phyloP scores from a whole-genome alignment of 1,284 basidiomycete genomes.

The Fomitopsis pinicola region DNA sequence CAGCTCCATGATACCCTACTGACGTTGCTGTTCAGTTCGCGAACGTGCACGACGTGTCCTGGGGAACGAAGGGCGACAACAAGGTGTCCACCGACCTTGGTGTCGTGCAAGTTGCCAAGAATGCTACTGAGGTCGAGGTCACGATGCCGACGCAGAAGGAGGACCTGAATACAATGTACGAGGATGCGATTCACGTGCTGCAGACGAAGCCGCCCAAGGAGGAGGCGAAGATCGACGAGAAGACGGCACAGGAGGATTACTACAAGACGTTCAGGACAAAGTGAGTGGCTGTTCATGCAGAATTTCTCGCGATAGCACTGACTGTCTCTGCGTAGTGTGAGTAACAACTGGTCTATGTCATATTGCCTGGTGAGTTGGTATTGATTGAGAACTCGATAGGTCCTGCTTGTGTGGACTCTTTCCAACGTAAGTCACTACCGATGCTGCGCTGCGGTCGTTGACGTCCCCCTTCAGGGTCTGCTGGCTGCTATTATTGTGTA shows the following conservation, averaged over 20 bases:
- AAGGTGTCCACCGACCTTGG: conserved; percentile 82
- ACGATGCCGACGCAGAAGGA: conserved; percentile 76
- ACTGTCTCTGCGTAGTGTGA: conserved; percentile 18
- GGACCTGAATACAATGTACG: conserved; percentile 85
- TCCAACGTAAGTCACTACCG: conserved; percentile 54
- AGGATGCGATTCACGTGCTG: conserved; percentile 79
- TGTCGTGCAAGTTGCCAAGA: conserved; percentile 58
- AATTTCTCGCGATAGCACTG: conserved; percentile 7
- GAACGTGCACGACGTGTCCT: conserved; percentile 85
- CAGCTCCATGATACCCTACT: conserved; percentile 20
- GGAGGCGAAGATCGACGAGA: conserved; percentile 57
- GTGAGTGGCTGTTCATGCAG: conserved; percentile 25
- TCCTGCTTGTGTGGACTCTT: conserved; percentile 80
- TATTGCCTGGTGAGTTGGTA: conserved; percentile 1
- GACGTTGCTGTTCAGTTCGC: conserved; percentile 52
- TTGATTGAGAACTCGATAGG: conserved; percentile 28
- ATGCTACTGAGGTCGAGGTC: conserved; percentile 77
- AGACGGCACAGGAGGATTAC: conserved; percentile 83
- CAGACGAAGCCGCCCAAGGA: conserved; percentile 71
- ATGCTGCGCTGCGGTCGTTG: not conserved
- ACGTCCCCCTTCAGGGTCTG: conserved; percentile 43
- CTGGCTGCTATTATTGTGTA: conserved; percentile 72
- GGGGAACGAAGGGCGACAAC: conserved; percentile 92
- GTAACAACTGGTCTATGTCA: conserved; percentile 9
- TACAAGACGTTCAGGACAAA: conserved; percentile 88